phyloP scores from a whole-genome alignment of 2,329 filamentous ascomycete species.

The Phaeoacremonium minimum region DNA sequence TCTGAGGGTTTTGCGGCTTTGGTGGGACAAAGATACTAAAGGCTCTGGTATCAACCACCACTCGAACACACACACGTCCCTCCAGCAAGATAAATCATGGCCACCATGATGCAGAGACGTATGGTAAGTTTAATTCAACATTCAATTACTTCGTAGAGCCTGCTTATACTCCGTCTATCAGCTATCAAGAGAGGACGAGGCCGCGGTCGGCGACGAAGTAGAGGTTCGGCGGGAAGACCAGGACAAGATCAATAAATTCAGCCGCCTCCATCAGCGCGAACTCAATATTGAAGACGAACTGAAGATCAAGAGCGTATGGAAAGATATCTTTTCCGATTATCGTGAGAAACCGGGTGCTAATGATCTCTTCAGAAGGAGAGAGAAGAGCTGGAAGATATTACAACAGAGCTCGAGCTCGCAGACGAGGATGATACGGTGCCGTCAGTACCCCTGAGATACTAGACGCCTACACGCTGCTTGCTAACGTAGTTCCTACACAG shows the following conservation, averaged over 20 bases:
- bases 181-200: constrained; percentile 94
- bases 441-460: constrained; percentile 46
- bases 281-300: constrained; percentile 74
- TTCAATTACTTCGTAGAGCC: accelerated
- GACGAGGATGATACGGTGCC: constrained; percentile 93
- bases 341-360: constrained; percentile 8
- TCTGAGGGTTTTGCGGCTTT: too few relatives aligned
- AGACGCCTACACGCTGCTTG: background rate
- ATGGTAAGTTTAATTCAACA: constrained; percentile 43
- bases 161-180: constrained; percentile 30
- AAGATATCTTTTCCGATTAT: accelerated
- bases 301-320: constrained; percentile 70
- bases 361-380: constrained; percentile 76
- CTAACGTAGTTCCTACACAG: constrained; percentile 38
- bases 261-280: constrained; percentile 85
- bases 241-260: constrained; percentile 98
- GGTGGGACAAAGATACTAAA: too few relatives aligned
- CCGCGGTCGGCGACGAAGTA: constrained; percentile 71
- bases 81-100: background rate
- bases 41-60: too few relatives aligned
- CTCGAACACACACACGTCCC: too few relatives aligned
- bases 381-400: constrained; percentile 92
- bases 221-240: constrained; percentile 96
- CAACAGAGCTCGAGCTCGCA: constrained; percentile 84
- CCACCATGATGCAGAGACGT: constrained; percentile 45